Conservation (phyloP, 345 rosid genomes). For the Eucalyptus camaldulensis region DNA sequence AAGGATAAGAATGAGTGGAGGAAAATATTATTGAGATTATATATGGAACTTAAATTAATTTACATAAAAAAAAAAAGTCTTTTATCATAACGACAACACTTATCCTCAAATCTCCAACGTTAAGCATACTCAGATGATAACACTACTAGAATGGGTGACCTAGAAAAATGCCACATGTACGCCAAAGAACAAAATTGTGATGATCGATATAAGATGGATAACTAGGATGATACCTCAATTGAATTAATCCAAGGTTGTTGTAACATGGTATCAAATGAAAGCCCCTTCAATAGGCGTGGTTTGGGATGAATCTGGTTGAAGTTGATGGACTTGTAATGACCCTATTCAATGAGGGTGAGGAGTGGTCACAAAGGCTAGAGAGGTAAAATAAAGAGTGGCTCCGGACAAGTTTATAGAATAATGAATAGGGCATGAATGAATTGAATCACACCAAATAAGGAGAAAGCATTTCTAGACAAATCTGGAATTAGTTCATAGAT, state of each 20-base stretch:
- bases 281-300: accelerated
- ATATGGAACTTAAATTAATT: no score
- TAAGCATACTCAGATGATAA: accelerated
- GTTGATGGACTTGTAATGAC: neutral
- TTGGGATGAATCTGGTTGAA: accelerated
- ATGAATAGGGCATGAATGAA: neutral
- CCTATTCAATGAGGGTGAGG: neutral
- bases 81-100: neutral
- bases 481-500: neutral
- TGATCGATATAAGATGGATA: neutral
- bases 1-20: no score
- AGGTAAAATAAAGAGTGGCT: neutral
- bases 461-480: neutral
- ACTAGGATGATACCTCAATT: neutral
- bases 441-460: neutral
- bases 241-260: neutral
- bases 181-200: neutral
- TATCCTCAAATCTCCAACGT: accelerated
- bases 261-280: neutral
- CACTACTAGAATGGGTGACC: neutral
- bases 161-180: accelerated
- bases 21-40: neutral
- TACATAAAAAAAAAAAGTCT: neutral
- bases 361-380: neutral
- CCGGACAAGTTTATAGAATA: neutral